These are phyloP conservation scores for Colletotrichum noveboracense DNA, from an alignment of 2,329 filamentous ascomycete genomes.

Conservation along the genomic window DNA sequence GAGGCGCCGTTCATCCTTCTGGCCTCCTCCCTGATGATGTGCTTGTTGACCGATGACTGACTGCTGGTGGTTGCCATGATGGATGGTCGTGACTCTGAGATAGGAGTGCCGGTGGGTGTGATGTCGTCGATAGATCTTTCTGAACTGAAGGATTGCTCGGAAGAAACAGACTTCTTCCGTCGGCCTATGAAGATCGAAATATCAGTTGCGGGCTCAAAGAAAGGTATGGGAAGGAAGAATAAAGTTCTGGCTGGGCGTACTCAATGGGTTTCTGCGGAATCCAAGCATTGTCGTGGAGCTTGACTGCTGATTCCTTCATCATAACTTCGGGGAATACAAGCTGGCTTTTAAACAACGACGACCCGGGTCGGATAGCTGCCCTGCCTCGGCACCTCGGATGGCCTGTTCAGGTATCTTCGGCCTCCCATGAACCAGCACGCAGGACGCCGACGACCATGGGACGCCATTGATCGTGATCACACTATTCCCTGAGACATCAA, in stretches of 20 bases:
- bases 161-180: conserved; percentile 14
- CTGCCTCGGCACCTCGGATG: background rate
- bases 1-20: background rate
- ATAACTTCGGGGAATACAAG: background rate
- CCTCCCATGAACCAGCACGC: background rate
- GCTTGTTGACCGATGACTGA: background rate
- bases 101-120: background rate
- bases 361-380: background rate
- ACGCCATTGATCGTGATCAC: background rate
- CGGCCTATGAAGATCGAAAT: background rate
- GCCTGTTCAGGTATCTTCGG: background rate
- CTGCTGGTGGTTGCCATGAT: background rate
- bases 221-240: background rate
- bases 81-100: background rate
- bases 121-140: conserved; percentile 3
- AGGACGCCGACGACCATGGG: background rate
- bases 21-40: background rate
- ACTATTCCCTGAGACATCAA: background rate
- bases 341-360: background rate
- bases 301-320: background rate
- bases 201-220: background rate
- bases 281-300: conserved; percentile 9
- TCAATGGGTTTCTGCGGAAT: conserved; percentile 18
- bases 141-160: background rate
- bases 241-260: background rate